Evolutionary conservation across 1,284 basidiomycete species (phyloP).

Genomic region (Boletus albobrunnescens): DNA sequence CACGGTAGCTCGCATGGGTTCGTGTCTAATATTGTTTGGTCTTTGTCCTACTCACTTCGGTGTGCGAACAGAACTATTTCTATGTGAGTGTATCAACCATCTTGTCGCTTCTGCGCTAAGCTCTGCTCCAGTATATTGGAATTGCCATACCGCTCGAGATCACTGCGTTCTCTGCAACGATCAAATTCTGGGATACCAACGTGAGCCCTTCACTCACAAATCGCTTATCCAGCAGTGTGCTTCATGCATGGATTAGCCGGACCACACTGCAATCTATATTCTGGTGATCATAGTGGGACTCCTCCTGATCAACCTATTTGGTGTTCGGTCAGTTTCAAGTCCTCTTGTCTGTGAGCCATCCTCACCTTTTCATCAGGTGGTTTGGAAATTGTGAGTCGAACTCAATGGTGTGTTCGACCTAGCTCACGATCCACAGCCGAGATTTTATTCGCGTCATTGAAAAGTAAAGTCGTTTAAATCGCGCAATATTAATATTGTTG

Average conservation of each 20-base stretch:
- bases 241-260: slow-evolving; percentile 32
- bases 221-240: neutral
- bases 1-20: slow-evolving; percentile 46
- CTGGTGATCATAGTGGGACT: slow-evolving; percentile 57
- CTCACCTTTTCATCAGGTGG: slow-evolving; percentile 34
- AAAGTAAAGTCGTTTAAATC: slow-evolving; percentile 21
- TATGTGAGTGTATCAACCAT: slow-evolving; percentile 15
- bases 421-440: slow-evolving; percentile 26
- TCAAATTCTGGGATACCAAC: slow-evolving; percentile 74
- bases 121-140: slow-evolving; percentile 26
- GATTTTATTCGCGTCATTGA: slow-evolving; percentile 22
- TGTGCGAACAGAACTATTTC: slow-evolving; percentile 19
- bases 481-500: neutral
- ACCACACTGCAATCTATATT: slow-evolving; percentile 60
- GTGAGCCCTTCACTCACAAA: slow-evolving; percentile 33
- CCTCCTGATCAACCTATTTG: slow-evolving; percentile 71
- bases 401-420: neutral
- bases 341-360: neutral
- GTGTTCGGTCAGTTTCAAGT: slow-evolving; percentile 45
- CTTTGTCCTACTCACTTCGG: slow-evolving; percentile 5
- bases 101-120: neutral
- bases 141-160: slow-evolving; percentile 73
- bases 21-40: slow-evolving; percentile 13
- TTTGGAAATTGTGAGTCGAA: slow-evolving; percentile 64
- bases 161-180: slow-evolving; percentile 68